Evolutionary conservation across 192 early-diverging fungal genomes (phyloP), one percentile per base, ranked within the genome.

Genomic region (Paraglomus brasilianum): DNA sequence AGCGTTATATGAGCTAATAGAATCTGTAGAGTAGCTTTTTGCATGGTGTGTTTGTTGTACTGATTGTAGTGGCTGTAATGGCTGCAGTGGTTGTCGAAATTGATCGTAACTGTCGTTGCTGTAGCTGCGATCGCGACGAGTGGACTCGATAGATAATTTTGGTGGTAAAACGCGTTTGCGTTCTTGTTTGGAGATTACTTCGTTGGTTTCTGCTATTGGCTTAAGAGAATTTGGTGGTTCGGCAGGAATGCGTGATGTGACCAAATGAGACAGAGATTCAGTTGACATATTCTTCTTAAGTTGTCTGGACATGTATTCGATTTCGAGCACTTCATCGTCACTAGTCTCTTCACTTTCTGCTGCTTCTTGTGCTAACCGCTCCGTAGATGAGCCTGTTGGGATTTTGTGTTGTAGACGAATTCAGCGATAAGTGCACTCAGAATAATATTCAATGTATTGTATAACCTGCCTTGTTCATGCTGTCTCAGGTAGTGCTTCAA

Each of bases 21-120:
- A 81, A 58, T 81, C 77, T 0, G 68, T 58, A 4, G 80, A 81
- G 44, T 74, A 42, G 7, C 74, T 77, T 56, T 77, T 70, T 39
- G 80, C 73, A 66, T 81, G 80, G 70, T 21, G 19, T 46, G 13
- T 49, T 47, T 40, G 3, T 13, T 19, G 15, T 5, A 14, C 39
- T 39, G 8, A 44, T 17, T 57, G 21, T 17, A 39, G 53, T 17
- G 21, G 15, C 30, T 30, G 30, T 3, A 30, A 3, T 3, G 30
- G 30, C 30, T 30, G 30, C 3, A 30, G 30, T 30, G 30, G 30
- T 3, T 30, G 30, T 30, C 30, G 30, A 30, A 30, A 30, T 30
- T n/a, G 5, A 45, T 69, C 67, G 44, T 48, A 56, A 45, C 15
- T 56, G 11, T 69, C 66, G 45, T 69, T 69, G 1, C 52, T 57